A percentile compares a stretch with the other conserved stretches of the same genome.
Conservation (phyloP, 2,329 filamentous ascomycete genomes). For the Fusarium sp. region DNA sequence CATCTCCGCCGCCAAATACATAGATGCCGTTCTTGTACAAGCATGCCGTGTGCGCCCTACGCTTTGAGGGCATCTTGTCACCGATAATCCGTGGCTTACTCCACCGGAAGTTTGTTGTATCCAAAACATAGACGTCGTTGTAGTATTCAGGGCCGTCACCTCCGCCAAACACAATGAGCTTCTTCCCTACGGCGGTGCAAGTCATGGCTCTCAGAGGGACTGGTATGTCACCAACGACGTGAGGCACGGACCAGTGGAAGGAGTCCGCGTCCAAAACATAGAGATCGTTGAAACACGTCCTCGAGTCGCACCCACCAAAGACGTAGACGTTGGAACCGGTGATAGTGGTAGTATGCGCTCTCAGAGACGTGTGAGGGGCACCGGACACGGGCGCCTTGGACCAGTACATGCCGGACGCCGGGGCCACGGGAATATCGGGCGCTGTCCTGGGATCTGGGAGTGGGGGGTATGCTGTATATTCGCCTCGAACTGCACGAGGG, state of each 20-base stretch:
- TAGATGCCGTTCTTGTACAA: constrained; percentile 78
- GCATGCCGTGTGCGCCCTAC: constrained; percentile 76
- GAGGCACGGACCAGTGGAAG: constrained; percentile 75
- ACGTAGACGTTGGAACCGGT: constrained; percentile 75
- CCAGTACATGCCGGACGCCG: constrained; percentile 79
- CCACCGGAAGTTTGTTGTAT: constrained; percentile 76
- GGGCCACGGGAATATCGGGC: constrained; percentile 70
- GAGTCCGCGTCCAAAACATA: constrained; percentile 77
- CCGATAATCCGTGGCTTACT: constrained; percentile 69
- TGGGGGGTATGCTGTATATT: constrained; percentile 65
- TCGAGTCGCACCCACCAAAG: constrained; percentile 75
- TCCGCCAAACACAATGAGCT: constrained; percentile 75
- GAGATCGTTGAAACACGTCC: constrained; percentile 75
- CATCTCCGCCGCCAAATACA: constrained; percentile 77
- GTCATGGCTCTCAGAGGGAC: constrained; percentile 76
- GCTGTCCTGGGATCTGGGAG: constrained; percentile 66
- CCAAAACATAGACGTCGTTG: constrained; percentile 78
- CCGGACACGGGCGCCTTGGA: constrained; percentile 73
- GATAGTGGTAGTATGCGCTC: constrained; percentile 74
- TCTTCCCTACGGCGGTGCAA: constrained; percentile 76
- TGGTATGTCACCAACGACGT: constrained; percentile 72
- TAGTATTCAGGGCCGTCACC: constrained; percentile 78
- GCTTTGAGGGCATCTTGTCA: constrained; percentile 67
- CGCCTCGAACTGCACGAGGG: constrained; percentile 48
- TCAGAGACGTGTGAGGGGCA: constrained; percentile 67